phyloP scores from a whole-genome alignment of 352 stramenopile genomes.

The Plasmopara viticola region DNA sequence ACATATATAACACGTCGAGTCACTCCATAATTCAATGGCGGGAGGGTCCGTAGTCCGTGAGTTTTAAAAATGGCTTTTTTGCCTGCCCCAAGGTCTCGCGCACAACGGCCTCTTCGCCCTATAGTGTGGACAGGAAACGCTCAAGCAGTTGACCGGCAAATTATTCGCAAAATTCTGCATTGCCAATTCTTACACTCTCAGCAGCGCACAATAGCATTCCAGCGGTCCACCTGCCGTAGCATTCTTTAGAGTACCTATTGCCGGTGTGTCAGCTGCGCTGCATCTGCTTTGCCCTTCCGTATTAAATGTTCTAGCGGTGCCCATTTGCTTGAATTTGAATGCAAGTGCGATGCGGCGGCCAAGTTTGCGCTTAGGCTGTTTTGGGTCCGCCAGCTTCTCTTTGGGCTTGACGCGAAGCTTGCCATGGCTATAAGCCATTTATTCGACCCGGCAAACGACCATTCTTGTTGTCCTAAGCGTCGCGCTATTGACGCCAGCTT shows the following conservation, averaged over 20 bases:
- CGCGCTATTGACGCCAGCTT: no score
- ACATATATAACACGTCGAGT: conserved; percentile 47
- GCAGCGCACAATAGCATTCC: conserved; percentile 68
- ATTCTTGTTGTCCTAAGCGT: no score
- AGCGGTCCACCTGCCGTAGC: conserved; percentile 59
- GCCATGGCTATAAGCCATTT: conserved; percentile 24
- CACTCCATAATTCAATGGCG: no score
- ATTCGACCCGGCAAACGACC: neutral
- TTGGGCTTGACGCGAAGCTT: conserved; percentile 46
- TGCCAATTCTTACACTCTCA: conserved; percentile 58
- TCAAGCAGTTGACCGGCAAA: conserved; percentile 74
- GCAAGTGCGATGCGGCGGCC: conserved; percentile 55
- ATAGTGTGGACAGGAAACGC: conserved; percentile 60
- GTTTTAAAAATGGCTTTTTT: conserved; percentile 51
- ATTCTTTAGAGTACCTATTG: conserved; percentile 62
- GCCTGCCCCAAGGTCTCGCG: conserved; percentile 56
- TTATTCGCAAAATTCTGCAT: conserved; percentile 40
- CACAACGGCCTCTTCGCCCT: conserved; percentile 76
- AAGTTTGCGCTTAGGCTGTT: conserved; percentile 83
- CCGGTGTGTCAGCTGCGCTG: conserved; percentile 51
- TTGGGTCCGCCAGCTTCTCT: conserved; percentile 85
- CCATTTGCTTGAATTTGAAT: conserved; percentile 73
- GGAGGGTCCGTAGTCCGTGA: no score
- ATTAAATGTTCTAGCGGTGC: conserved; percentile 75
- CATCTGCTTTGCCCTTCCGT: conserved; percentile 61